phyloP scores from a whole-genome alignment of 176 grass and related monocot species.

The maize (Zea mays) region DNA sequence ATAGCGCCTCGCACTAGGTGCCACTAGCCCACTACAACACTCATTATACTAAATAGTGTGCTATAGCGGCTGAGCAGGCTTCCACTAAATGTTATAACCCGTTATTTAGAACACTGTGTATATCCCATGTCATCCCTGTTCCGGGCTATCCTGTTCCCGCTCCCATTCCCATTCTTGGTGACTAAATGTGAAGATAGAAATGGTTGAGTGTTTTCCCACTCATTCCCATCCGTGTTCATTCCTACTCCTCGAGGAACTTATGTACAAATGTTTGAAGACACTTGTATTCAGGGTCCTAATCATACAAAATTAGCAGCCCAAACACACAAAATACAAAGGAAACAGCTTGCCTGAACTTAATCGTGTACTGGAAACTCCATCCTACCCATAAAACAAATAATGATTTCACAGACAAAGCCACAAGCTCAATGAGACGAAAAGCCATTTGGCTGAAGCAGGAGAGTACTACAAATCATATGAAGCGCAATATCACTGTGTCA shows the following conservation, averaged over 20 bases:
- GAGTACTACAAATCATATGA: neutral
- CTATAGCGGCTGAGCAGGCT: too few species aligned
- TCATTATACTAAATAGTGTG: too few species aligned
- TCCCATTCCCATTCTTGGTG: neutral
- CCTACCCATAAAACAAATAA: neutral
- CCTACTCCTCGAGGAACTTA: neutral
- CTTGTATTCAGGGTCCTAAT: neutral
- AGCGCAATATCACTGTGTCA: neutral
- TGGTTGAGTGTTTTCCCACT: neutral
- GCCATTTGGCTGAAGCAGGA: neutral
- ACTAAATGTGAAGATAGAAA: neutral
- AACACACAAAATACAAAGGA: neutral
- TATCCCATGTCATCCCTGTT: neutral
- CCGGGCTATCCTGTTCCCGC: neutral
- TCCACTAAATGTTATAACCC: too few species aligned
- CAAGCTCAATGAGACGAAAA: neutral
- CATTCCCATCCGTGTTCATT: neutral
- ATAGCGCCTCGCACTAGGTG: too few species aligned
- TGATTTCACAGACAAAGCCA: neutral
- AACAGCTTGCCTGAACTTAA: neutral
- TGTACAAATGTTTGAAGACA: neutral
- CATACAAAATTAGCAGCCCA: neutral
- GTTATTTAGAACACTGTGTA: too few species aligned
- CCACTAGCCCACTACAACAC: too few species aligned
- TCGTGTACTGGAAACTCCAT: neutral